Evolutionary conservation across 78 protist genomes (phyloP).

Genomic region (Dictyostelium brefeldianum): DNA sequence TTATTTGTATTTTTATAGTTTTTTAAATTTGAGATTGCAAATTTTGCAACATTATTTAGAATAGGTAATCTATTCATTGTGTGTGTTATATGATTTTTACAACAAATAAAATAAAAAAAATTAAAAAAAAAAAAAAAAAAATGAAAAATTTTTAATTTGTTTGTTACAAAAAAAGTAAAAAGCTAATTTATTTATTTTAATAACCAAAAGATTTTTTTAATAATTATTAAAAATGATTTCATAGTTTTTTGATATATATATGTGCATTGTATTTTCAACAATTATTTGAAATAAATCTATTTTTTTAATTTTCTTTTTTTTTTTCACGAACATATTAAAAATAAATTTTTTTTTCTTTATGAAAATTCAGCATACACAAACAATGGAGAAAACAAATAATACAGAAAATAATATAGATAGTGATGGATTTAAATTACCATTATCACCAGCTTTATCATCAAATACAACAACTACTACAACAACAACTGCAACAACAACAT

Average conservation of each 20-base stretch:
- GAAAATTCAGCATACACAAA: too few species aligned
- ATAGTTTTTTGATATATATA: too few species aligned
- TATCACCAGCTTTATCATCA: neutral
- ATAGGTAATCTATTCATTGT: conserved; percentile 11
- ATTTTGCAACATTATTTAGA: neutral
- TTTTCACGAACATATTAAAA: neutral
- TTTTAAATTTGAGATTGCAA: too few species aligned
- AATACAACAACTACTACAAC: neutral
- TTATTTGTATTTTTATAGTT: too few species aligned
- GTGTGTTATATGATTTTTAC: neutral
- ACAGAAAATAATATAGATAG: neutral
- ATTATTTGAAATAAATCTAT: too few species aligned
- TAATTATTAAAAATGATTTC: too few species aligned
- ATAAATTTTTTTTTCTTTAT: neutral
- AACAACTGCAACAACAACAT: neutral
- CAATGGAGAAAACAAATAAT: neutral
- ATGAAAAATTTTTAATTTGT: neutral
- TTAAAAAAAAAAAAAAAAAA: conserved; percentile 10
- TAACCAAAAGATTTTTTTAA: too few species aligned
- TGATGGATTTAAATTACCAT: neutral
- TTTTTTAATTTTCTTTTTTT: neutral
- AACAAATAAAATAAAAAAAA: neutral
- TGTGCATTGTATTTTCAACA: too few species aligned
- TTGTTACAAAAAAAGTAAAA: too few species aligned
- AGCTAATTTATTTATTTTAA: too few species aligned